Evolutionary conservation across 768 basidiomycete genomes (phyloP).

Genomic region (Boletus speciosus): DNA sequence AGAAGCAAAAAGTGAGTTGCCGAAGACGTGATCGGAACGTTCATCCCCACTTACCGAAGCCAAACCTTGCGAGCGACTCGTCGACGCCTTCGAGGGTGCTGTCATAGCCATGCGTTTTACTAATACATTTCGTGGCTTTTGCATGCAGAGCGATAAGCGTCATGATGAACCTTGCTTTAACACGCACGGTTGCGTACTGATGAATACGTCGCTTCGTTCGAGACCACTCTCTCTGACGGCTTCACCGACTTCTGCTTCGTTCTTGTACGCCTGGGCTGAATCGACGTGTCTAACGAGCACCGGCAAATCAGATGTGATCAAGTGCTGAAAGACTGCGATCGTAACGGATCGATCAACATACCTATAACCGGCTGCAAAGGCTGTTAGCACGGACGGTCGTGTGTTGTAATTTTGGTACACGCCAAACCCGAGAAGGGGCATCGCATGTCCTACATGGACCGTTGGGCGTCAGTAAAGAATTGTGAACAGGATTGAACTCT

Average conservation of each 20-base stretch:
- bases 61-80: constrained; percentile 54
- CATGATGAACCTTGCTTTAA: not conserved
- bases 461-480: constrained; percentile 1
- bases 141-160: constrained; percentile 5
- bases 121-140: constrained; percentile 63
- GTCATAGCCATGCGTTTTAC: constrained; percentile 60
- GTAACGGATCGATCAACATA: constrained; percentile 17
- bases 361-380: constrained; percentile 67
- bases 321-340: not conserved
- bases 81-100: constrained; percentile 56
- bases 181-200: constrained; percentile 47
- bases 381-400: constrained; percentile 53
- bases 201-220: constrained; percentile 58
- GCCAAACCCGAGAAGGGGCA: constrained; percentile 69
- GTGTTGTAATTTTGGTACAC: constrained; percentile 66
- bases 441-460: constrained; percentile 41
- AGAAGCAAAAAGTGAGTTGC: constrained; percentile 2
- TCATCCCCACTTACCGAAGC: constrained; percentile 46
- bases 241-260: constrained; percentile 59
- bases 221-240: constrained; percentile 57
- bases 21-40: constrained; percentile 3
- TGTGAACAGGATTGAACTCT: constrained; percentile 4
- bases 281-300: constrained; percentile 57
- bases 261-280: constrained; percentile 66
- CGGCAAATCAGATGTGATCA: not conserved